Percentiles rank a stretch among this genome's conserved stretches.
Evolutionary conservation across 1,284 basidiomycete species (phyloP).

Genomic region (Lignosus rhinocerotis): DNA sequence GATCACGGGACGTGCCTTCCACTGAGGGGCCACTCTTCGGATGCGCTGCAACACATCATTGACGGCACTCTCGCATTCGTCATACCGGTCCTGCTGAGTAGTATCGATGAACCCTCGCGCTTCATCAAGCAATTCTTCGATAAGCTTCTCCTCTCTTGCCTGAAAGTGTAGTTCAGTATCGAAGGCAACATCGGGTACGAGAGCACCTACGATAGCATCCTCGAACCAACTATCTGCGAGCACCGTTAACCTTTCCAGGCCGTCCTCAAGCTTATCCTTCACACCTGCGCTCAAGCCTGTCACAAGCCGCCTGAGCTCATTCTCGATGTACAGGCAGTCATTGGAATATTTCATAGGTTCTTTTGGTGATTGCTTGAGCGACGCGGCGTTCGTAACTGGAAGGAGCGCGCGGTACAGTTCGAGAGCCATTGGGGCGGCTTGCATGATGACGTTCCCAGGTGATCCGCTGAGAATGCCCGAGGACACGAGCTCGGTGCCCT

Average conservation of each 20-base stretch:
- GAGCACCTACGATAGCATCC: slow-evolving; percentile 58
- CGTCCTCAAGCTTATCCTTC: slow-evolving; percentile 52
- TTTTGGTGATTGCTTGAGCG: slow-evolving; percentile 55
- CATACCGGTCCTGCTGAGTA: slow-evolving; percentile 74
- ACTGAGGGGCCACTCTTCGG: slow-evolving; percentile 61
- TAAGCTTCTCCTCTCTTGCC: slow-evolving; percentile 44
- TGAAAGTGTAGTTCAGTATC: slow-evolving; percentile 22
- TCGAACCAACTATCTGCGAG: slow-evolving; percentile 69
- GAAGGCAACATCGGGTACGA: background rate
- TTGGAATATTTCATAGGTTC: slow-evolving; percentile 83
- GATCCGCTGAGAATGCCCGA: slow-evolving; percentile 51
- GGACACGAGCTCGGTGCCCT: slow-evolving; percentile 56
- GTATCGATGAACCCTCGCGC: slow-evolving; percentile 76
- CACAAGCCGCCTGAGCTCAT: slow-evolving; percentile 45
- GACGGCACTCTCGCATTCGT: slow-evolving; percentile 75
- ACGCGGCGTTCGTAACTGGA: slow-evolving; percentile 64
- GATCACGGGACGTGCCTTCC: slow-evolving; percentile 60
- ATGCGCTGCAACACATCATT: slow-evolving; percentile 69
- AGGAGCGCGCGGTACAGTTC: slow-evolving; percentile 84
- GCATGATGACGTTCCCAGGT: slow-evolving; percentile 57
- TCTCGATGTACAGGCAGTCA: slow-evolving; percentile 75
- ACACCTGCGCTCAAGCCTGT: slow-evolving; percentile 29
- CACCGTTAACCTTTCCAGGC: slow-evolving; percentile 46
- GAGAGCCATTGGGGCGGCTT: slow-evolving; percentile 67
- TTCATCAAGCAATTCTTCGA: slow-evolving; percentile 54